phyloP scores from a whole-genome alignment of 148 eudicot species.

The Gaultheria prostrata region DNA sequence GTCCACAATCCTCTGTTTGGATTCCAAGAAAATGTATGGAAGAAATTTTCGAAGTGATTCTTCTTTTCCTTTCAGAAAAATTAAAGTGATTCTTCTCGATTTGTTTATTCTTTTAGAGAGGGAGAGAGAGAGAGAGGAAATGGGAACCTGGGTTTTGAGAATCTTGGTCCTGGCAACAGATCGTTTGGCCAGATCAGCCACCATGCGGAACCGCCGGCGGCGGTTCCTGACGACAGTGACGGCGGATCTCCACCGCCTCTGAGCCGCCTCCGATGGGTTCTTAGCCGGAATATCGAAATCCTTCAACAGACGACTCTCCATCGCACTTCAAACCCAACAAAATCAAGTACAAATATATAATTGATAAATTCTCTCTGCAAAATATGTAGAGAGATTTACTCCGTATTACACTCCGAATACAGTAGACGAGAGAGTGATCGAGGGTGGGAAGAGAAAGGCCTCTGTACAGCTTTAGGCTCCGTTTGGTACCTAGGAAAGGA shows the following conservation, averaged over 20 bases:
- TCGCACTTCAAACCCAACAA: background rate
- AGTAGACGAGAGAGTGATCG: too few relatives aligned
- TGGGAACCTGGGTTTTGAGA: slow-evolving; percentile 44
- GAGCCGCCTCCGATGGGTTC: slow-evolving; percentile 51
- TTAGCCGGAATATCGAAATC: slow-evolving; percentile 46
- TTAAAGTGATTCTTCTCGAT: background rate
- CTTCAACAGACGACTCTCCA: slow-evolving; percentile 31
- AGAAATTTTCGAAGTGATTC: too few relatives aligned
- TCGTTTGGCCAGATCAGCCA: slow-evolving; percentile 48
- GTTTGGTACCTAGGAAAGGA: too few relatives aligned
- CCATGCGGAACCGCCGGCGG: slow-evolving; percentile 51
- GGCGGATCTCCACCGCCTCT: slow-evolving; percentile 45
- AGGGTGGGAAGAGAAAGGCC: too few relatives aligned
- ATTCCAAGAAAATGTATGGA: background rate
- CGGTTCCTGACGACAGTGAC: slow-evolving; percentile 43
- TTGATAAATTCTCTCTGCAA: too few relatives aligned
- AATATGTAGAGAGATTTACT: too few relatives aligned
- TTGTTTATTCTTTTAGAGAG: background rate
- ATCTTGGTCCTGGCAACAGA: slow-evolving; percentile 26
- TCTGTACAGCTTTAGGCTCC: too few relatives aligned
- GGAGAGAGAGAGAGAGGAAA: background rate
- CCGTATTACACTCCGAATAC: too few relatives aligned
- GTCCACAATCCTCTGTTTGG: background rate
- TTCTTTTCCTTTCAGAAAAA: too few relatives aligned
- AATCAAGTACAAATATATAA: background rate